Evolutionary conservation across 805 yeast genomes (phyloP).

Genomic region (Saccharomycopsis babjevae): DNA sequence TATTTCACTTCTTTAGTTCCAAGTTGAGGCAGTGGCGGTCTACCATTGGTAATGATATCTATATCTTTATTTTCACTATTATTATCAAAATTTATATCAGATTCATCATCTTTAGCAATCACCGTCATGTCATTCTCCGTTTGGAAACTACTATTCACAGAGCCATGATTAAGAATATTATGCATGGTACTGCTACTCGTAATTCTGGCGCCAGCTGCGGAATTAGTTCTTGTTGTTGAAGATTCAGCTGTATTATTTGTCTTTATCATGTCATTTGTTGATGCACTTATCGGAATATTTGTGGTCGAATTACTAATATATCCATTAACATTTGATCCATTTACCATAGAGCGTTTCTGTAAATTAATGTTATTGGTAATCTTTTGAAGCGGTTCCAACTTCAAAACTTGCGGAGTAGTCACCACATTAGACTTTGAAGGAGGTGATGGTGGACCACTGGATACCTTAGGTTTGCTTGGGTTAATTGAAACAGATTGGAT

Average conservation of each 20-base stretch:
- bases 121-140: conserved; percentile 24
- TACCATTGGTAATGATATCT: conserved; percentile 21
- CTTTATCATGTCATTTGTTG: background rate
- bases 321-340: background rate
- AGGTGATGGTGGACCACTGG: background rate
- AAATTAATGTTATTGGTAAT: background rate
- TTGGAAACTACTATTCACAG: conserved; percentile 4
- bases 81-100: conserved; percentile 11
- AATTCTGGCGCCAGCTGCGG: background rate
- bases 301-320: background rate
- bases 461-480: background rate
- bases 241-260: background rate
- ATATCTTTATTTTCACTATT: conserved; percentile 19
- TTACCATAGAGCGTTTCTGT: background rate
- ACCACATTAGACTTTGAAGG: background rate
- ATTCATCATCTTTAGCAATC: conserved; percentile 22
- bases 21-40: conserved; percentile 14
- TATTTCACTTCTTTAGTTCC: background rate
- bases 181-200: background rate
- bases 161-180: conserved; percentile 1
- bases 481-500: background rate
- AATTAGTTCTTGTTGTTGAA: background rate
- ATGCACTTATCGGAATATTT: background rate
- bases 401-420: background rate
- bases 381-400: background rate